These are phyloP conservation scores for Cocos nucifera DNA, from an alignment of 176 grass and related monocot species.

Conservation along the genomic window DNA sequence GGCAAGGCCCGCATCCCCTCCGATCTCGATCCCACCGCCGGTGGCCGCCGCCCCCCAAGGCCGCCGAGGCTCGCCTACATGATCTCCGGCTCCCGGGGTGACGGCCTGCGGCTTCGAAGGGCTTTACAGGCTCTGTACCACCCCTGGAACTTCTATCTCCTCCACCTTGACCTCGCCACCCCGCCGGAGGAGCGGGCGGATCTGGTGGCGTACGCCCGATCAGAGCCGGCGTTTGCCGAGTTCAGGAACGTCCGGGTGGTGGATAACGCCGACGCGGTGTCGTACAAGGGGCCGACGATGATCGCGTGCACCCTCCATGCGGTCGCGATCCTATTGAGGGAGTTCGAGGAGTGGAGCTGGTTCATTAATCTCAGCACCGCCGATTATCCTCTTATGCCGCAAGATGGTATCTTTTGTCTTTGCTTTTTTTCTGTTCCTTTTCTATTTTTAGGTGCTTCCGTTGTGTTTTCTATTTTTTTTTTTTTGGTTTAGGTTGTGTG, in stretches of 20 bases:
- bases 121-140: slow-evolving; percentile 75
- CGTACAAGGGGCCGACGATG: slow-evolving; percentile 57
- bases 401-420: slow-evolving; percentile 47
- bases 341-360: slow-evolving; percentile 92
- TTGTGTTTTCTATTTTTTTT: too few relatives aligned
- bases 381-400: slow-evolving; percentile 92
- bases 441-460: too few relatives aligned
- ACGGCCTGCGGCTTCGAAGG: slow-evolving; percentile 58
- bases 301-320: slow-evolving; percentile 70
- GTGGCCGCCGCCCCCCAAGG: neutral
- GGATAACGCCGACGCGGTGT: slow-evolving; percentile 38
- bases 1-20: neutral
- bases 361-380: slow-evolving; percentile 92
- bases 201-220: slow-evolving; percentile 56
- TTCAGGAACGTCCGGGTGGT: slow-evolving; percentile 64
- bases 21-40: neutral
- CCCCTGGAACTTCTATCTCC: slow-evolving; percentile 85
- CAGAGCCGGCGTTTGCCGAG: slow-evolving; percentile 39
- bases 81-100: slow-evolving; percentile 53
- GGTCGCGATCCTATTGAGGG: slow-evolving; percentile 53
- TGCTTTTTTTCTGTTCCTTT: neutral
- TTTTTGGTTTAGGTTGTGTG: too few relatives aligned
- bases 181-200: slow-evolving; percentile 50
- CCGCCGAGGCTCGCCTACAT: slow-evolving; percentile 78
- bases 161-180: slow-evolving; percentile 39